Evolutionary conservation across 2,329 filamentous ascomycete species (phyloP).

Genomic region (Corniculantispora saksenae): DNA sequence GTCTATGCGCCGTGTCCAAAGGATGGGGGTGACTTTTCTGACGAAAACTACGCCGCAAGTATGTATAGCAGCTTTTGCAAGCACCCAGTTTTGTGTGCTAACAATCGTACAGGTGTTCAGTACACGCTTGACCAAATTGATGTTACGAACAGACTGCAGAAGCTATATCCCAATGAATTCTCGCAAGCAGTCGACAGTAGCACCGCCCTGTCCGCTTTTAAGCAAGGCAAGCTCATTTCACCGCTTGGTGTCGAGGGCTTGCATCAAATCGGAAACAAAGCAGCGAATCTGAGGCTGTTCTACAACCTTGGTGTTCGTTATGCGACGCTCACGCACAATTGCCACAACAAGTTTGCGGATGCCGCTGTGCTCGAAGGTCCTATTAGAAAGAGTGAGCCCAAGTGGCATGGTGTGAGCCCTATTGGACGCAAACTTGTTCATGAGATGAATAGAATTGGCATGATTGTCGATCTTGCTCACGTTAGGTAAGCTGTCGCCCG

Average conservation of each 20-base stretch:
- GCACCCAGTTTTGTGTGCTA: not conserved
- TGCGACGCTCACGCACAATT: constrained; percentile 88
- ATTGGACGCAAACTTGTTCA: constrained; percentile 68
- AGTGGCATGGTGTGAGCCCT: constrained; percentile 72
- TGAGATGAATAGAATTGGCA: constrained; percentile 93
- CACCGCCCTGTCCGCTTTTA: constrained; percentile 63
- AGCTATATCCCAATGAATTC: constrained; percentile 68
- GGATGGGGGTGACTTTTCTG: constrained; percentile 71
- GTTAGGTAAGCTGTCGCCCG: constrained; percentile 38
- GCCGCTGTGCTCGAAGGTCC: constrained; percentile 68
- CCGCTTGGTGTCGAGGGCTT: constrained; percentile 83
- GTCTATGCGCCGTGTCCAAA: constrained; percentile 77
- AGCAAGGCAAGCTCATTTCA: constrained; percentile 67
- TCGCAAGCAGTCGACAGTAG: constrained; percentile 62
- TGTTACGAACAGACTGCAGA: constrained; percentile 64
- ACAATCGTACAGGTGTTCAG: constrained; percentile 52
- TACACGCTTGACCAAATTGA: constrained; percentile 76
- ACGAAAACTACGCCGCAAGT: constrained; percentile 70
- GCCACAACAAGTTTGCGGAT: constrained; percentile 87
- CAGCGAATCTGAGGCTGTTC: constrained; percentile 73
- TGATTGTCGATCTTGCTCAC: constrained; percentile 90
- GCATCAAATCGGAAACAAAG: constrained; percentile 88
- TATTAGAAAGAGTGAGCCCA: constrained; percentile 52
- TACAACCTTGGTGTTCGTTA: constrained; percentile 81
- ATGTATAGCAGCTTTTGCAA: constrained; percentile 28